These are phyloP conservation scores for Suhomyces bokatorum DNA, from an alignment of 1,139 yeast species.

Conservation along the genomic window DNA sequence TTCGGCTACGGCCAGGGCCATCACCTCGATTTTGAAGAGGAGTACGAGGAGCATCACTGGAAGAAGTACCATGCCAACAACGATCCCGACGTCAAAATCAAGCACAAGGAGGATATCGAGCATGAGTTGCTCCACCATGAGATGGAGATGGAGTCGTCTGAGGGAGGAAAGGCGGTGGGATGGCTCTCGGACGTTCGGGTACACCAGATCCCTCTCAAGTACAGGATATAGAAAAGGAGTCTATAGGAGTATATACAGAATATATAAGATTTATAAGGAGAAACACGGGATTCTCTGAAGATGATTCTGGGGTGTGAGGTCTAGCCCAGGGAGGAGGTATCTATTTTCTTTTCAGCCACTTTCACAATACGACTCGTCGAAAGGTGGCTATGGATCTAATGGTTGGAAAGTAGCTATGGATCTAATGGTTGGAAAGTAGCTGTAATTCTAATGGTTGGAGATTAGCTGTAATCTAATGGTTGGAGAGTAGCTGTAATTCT, in stretches of 20 bases:
- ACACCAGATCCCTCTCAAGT: slow-evolving; percentile 40
- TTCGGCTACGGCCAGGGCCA: slow-evolving; percentile 97
- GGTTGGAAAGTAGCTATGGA: too few relatives aligned
- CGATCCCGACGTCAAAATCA: slow-evolving; percentile 78
- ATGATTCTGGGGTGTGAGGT: too few relatives aligned
- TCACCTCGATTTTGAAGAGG: slow-evolving; percentile 91
- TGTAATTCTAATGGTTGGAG: too few relatives aligned
- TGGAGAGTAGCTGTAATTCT: too few relatives aligned
- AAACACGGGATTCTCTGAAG: not conserved
- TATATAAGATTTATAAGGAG: not conserved
- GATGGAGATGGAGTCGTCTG: slow-evolving; percentile 68
- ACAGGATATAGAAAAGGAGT: slow-evolving; percentile 16
- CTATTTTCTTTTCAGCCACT: too few relatives aligned
- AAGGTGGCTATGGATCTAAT: too few relatives aligned
- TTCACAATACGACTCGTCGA: too few relatives aligned
- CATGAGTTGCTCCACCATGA: slow-evolving; percentile 88
- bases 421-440: too few relatives aligned
- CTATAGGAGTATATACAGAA: slow-evolving; percentile 1
- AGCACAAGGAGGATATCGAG: slow-evolving; percentile 87
- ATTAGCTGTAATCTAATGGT: too few relatives aligned
- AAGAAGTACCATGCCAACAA: slow-evolving; percentile 73
- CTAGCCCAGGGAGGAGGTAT: too few relatives aligned
- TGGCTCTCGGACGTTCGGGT: slow-evolving; percentile 37
- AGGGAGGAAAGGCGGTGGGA: slow-evolving; percentile 35
- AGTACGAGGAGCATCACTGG: slow-evolving; percentile 96